Evolutionary conservation across 176 grass and related monocot species (phyloP).

Genomic region (Hsuehochloa calcarea): DNA sequence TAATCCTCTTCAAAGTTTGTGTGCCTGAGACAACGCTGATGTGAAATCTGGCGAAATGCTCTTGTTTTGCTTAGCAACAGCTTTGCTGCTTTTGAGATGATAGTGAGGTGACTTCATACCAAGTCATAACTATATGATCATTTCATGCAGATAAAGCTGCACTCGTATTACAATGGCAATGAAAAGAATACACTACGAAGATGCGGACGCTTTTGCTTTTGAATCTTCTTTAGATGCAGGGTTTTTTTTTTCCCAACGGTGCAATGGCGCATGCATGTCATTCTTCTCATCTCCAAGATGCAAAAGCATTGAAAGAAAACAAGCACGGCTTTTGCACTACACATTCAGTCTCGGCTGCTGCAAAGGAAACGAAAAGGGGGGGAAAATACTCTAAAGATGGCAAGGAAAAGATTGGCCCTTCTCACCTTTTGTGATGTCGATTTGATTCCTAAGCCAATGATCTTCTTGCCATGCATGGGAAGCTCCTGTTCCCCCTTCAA

Average conservation of each 20-base stretch:
- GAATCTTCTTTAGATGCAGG: slow-evolving; percentile 52
- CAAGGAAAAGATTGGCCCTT: not conserved
- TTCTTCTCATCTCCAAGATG: not conserved
- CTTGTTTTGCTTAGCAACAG: slow-evolving; percentile 13
- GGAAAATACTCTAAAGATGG: not conserved
- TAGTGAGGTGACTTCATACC: not conserved
- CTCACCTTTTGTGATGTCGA: slow-evolving; percentile 40
- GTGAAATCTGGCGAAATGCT: not conserved
- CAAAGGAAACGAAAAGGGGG: not conserved
- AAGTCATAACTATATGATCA: slow-evolving; percentile 28
- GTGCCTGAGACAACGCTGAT: not conserved
- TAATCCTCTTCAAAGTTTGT: slow-evolving; percentile 11
- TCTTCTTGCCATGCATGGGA: slow-evolving; percentile 28
- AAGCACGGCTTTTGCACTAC: slow-evolving; percentile 6
- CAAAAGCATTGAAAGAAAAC: slow-evolving; percentile 37
- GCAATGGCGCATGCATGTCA: not conserved
- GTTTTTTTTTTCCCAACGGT: not conserved
- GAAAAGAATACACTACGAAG: not conserved
- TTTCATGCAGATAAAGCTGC: slow-evolving; percentile 16
- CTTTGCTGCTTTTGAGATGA: slow-evolving; percentile 38
- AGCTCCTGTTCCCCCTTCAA: not conserved
- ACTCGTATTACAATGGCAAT: too few relatives aligned
- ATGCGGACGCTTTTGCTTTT: slow-evolving; percentile 41
- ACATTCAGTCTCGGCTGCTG: slow-evolving; percentile 13
- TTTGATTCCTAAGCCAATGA: slow-evolving; percentile 30